Base-by-base conservation (phyloP, 106 monocot species). In the Chionographis japonica region DNA sequence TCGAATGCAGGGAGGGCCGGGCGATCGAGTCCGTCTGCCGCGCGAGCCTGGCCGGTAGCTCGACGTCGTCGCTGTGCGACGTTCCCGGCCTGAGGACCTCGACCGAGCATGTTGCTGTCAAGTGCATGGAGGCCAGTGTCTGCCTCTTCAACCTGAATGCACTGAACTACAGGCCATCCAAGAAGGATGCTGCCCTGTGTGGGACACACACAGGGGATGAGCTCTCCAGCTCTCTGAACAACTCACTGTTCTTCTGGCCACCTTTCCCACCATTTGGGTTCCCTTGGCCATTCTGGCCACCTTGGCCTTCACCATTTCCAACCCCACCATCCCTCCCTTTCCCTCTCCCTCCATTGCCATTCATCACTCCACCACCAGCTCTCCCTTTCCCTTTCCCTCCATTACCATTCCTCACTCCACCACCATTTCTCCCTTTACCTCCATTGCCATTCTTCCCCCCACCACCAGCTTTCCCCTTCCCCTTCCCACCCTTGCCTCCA, bases 91-190 rank as follows among this genome's bases (percentile, higher is more conserved):
- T 79, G 19, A 60, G 54, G 38, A 83, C 68, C 66, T 91, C 95
- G 9, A 73, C 81, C 0, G 86, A 83, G 70, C 95, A 95, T 65
- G 6, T 91, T 19, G 91, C 81, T 4, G 52, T 95, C 67, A 73
- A 66, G 59, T 74, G 72, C 9, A 74, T 64, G 17, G 61, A 56
- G 1, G 60, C 76, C 46, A 71, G 61, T 57, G 43, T 85, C 50
- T 95, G 94, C 72, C 61, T 86, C 56, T 83, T 88, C 51, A 95
- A 95, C 72, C 66, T 91, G 54, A 88, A 95, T 57, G 88, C 94
- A 2, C 62, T 95, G 74, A 91, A 64, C 83, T 95, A 70, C 66
- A 66, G 81, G 14, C 91, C 94, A 5, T 27, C 40, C 6, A 86
- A 77, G 67, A 81, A 75, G 8, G 79, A 88, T 63, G 8, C 8